Base-by-base conservation (phyloP, 768 basidiomycete genomes). In the Lentinula guzmanii region DNA sequence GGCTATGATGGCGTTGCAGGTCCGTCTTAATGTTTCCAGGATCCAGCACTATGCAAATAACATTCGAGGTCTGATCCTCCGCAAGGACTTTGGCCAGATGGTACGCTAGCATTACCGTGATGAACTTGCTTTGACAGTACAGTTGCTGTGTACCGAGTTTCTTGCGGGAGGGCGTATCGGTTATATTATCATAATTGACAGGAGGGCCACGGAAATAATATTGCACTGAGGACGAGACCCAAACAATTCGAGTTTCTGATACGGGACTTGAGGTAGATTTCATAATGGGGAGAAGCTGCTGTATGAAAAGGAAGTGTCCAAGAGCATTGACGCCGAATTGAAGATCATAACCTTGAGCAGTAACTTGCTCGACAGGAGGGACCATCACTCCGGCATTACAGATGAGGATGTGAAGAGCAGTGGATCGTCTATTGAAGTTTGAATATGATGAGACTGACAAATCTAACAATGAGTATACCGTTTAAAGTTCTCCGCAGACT, bases 401-500 rank as follows among this genome's bases (percentile, higher is more conserved):
- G 51, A 52, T 35, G 9, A 52, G 11, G 51, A 52, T 52, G 13
- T 52, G 51, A 31, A 52, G 34, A 52, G 51, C 51, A 52, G 51
- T 11, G 13, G 51, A 52, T n/a, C 33, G 51, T 3, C 51, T 52
- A 21, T 15, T 16, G n/a, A 18, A 33, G 21, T 24, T 8, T 10
- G 31, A 9, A 16, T 34, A 9, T 5, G 51, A 34, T 16, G 31
- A 18, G 34, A 33, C 1, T 2, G 33, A 15, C n/a, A 16, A 4
- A 33, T 31, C 31, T 52, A 10, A 33, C 5, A 16, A 52, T 7
- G 3, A 4, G 31, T 9, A 11, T 34, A 69, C 65, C 61, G 67
- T 21, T 52, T 39, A 46, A 71, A 69, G 37, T 69, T 65, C 31
- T 66, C 66, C 5, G 64, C 72, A 35, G 70, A 60, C 6, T 39